Conservation (phyloP, 257 asterid species). For the Gynochthodes officinalis region DNA sequence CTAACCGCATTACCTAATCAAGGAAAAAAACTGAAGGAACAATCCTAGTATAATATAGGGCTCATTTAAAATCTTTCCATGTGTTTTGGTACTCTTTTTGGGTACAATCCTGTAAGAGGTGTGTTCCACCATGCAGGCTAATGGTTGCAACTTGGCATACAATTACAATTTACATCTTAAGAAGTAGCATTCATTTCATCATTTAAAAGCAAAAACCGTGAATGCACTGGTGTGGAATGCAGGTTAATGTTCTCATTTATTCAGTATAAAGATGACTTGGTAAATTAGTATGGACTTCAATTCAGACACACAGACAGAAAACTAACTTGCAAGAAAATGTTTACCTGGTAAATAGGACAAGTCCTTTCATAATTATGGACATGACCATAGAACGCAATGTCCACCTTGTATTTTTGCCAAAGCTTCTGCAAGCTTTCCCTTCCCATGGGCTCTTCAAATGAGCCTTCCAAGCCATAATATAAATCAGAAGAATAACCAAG, state of each 20-base stretch:
- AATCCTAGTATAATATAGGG: no score
- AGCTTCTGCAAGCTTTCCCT: conserved; percentile 48
- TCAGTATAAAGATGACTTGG: neutral
- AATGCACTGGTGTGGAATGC: neutral
- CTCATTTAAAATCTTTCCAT: no score
- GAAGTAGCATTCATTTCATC: neutral
- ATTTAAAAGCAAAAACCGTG: neutral
- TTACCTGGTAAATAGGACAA: conserved; percentile 48
- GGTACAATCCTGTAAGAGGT: no score
- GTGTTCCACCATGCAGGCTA: no score
- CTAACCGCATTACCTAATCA: no score
- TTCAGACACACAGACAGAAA: neutral
- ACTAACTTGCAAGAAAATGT: neutral
- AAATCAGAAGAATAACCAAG: conserved; percentile 43
- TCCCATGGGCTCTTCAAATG: conserved; percentile 51
- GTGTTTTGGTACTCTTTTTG: no score
- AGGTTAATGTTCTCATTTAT: neutral
- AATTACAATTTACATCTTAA: no score
- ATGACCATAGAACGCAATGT: conserved; percentile 43
- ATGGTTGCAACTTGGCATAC: no score
- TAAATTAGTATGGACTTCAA: no score
- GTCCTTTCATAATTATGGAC: conserved; percentile 47
- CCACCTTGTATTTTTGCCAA: conserved; percentile 50
- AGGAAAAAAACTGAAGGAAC: no score
- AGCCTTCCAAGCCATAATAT: conserved; percentile 32